Percentiles rank a stretch among this genome's conserved stretches.
phyloP scores from a whole-genome alignment of 345 rosid species.

The Brassica napus region DNA sequence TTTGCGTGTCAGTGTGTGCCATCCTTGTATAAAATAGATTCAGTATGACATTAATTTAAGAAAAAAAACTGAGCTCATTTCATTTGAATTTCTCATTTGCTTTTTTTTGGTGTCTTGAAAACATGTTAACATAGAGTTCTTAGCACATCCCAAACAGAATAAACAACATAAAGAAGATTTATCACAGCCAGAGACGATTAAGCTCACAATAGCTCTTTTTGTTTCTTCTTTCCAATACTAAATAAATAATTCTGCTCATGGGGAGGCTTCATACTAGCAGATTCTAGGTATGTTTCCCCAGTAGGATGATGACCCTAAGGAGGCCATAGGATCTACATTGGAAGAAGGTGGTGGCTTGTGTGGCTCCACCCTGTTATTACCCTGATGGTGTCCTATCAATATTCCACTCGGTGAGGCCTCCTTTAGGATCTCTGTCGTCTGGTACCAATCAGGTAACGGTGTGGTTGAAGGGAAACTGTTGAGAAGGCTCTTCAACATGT shows the following conservation, averaged over 20 bases:
- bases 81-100: not conserved
- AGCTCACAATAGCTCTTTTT: slow-evolving; percentile 30
- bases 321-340: slow-evolving; percentile 38
- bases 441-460: slow-evolving; percentile 75
- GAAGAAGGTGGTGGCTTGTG: slow-evolving; percentile 2
- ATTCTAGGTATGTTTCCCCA: slow-evolving; percentile 75
- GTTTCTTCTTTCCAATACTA: not conserved
- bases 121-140: slow-evolving; percentile 21
- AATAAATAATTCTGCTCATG: not conserved
- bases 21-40: not conserved
- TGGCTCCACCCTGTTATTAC: slow-evolving; percentile 18
- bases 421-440: slow-evolving; percentile 15
- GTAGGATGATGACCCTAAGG: slow-evolving; percentile 41
- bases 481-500: slow-evolving; percentile 58
- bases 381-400: slow-evolving; percentile 26
- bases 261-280: slow-evolving; percentile 35
- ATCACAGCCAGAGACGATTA: slow-evolving; percentile 23
- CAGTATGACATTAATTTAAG: not conserved
- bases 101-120: slow-evolving; percentile 1
- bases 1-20: not conserved
- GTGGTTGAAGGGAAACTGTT: slow-evolving; percentile 60
- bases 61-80: not conserved
- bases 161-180: slow-evolving; percentile 5
- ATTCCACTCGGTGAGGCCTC: slow-evolving; percentile 23
- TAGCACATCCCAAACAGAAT: slow-evolving; percentile 27